Evolutionary conservation across 345 rosid species (phyloP).

Genomic region (Sonneratia alba): DNA sequence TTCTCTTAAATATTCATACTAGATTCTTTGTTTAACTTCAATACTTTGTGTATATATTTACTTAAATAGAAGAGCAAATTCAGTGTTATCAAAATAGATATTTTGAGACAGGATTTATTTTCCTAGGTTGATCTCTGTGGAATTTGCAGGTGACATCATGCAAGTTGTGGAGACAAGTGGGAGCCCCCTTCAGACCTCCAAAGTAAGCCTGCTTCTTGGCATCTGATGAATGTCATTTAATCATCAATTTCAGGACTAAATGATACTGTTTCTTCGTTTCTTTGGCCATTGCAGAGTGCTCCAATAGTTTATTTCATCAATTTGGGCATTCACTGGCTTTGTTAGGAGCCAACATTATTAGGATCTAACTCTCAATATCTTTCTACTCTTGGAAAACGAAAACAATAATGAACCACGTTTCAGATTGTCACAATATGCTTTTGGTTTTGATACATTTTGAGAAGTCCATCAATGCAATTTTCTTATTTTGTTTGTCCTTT

Average conservation of each 20-base stretch:
- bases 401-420: no score
- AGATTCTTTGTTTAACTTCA: neutral
- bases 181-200: conserved; percentile 72
- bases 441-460: neutral
- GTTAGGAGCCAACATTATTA: neutral
- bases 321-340: neutral
- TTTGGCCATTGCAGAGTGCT: neutral
- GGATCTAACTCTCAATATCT: neutral
- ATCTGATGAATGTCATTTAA: neutral
- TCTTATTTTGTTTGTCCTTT: neutral
- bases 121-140: conserved; percentile 4
- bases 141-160: conserved; percentile 49
- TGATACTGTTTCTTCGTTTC: neutral
- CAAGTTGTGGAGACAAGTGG: conserved; percentile 75
- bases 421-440: neutral
- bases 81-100: neutral
- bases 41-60: neutral
- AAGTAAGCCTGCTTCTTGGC: conserved; percentile 33
- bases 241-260: neutral
- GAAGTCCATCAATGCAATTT: neutral
- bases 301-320: neutral
- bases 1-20: conserved; percentile 13
- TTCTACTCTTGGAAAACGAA: no score
- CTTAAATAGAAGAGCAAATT: neutral
- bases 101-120: neutral